Conservation (phyloP, 1,284 basidiomycete genomes). For the Naganishia sp. region DNA sequence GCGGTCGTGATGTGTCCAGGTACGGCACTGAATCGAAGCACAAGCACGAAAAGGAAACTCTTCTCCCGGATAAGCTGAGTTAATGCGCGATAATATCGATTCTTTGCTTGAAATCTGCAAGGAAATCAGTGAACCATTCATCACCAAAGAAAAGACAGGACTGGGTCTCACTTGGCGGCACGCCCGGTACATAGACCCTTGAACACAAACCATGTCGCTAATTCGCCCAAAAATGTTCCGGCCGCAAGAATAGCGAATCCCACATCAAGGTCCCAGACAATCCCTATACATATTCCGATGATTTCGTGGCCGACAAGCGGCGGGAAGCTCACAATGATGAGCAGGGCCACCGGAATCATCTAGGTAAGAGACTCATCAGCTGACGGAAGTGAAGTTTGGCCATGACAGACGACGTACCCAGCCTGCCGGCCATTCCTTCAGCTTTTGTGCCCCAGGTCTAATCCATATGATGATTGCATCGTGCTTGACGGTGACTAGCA, state of each 20-base stretch:
- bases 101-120: conserved; percentile 47
- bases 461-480: conserved; percentile 45
- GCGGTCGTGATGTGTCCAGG: conserved; percentile 51
- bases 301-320: conserved; percentile 43
- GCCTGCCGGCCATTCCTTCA: conserved; percentile 46
- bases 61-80: conserved; percentile 50
- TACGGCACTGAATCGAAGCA: conserved; percentile 49
- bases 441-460: conserved; percentile 40
- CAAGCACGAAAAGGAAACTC: conserved; percentile 50
- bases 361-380: not conserved
- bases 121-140: no score
- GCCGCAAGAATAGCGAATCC: conserved; percentile 50
- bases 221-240: conserved; percentile 50
- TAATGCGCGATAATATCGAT: conserved; percentile 47
- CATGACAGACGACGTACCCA: conserved; percentile 33
- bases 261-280: conserved; percentile 46
- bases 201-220: conserved; percentile 49
- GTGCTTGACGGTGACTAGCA: conserved; percentile 45
- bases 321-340: conserved; percentile 52
- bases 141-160: not conserved
- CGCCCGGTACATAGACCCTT: conserved; percentile 46
- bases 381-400: not conserved
- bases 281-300: conserved; percentile 47
- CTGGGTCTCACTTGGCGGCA: conserved; percentile 42
- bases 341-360: conserved; percentile 44